Conservation (phyloP, 257 asterid species). For the Solanum pimpinellifolium region DNA sequence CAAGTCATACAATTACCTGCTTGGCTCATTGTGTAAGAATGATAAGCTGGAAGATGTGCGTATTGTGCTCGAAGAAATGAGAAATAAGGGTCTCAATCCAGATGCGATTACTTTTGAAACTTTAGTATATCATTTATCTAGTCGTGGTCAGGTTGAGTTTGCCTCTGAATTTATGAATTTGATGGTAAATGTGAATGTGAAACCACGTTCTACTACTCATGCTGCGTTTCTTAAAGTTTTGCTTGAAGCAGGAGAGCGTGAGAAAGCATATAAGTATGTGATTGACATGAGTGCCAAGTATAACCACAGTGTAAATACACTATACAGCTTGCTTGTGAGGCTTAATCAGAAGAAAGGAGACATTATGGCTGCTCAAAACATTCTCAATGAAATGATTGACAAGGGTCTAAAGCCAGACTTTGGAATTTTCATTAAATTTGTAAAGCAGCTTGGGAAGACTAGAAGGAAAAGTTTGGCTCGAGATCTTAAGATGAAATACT, state of each 20-base stretch:
- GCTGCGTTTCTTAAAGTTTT: conserved; percentile 32
- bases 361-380: conserved; percentile 34
- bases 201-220: conserved; percentile 49
- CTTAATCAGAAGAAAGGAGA: conserved; percentile 44
- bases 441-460: conserved; percentile 28
- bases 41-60: conserved; percentile 27
- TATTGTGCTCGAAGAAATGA: conserved; percentile 43
- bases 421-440: conserved; percentile 18
- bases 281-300: conserved; percentile 24
- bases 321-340: conserved; percentile 52
- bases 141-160: conserved; percentile 27
- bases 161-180: conserved; percentile 33
- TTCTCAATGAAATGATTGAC: conserved; percentile 61
- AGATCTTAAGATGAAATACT: conserved; percentile 14
- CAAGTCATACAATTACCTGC: conserved; percentile 48
- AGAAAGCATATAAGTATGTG: conserved; percentile 42
- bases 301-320: conserved; percentile 23
- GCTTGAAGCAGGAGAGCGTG: conserved; percentile 28
- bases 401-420: conserved; percentile 55
- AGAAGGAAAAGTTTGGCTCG: conserved; percentile 32
- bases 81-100: conserved; percentile 16
- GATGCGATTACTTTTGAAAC: conserved; percentile 61
- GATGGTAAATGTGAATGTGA: conserved; percentile 38
- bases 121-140: conserved; percentile 34
- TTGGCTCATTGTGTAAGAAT: conserved; percentile 52